Evolutionary conservation across 805 yeast species (phyloP), one percentile per base, ranked within the genome.

Genomic region (Jamesozyma jinghongensis): DNA sequence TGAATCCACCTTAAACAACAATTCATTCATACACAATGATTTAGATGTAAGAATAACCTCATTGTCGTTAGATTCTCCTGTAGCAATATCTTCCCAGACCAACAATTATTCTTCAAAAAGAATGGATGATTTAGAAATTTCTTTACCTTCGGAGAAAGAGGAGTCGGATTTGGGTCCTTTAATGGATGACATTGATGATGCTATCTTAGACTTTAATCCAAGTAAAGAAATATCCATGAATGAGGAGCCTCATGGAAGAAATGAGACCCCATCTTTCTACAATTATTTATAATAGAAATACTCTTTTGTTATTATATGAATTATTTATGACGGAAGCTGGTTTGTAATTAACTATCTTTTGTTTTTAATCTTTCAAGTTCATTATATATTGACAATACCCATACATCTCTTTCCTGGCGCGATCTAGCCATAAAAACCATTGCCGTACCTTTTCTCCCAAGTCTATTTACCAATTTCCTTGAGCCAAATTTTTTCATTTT

Each of bases 361-460:
- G 20, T 25, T 16, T 45, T 46, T 22, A 62, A 47, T 34, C 68
- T 53, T 38, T 66, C 71, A 30, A 66, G 33, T 36, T 65, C 67
- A n/a, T 55, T 48, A 39, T 57, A 52, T 19, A 67, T 44, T 19
- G 57, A 51, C 13, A 59, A 46, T 2, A 84, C 88, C 97, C 97
- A 88, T 26, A 75, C 46, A 53, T 90, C 96, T 40, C 88, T 67
- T 50, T 86, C 95, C 46, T 81, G 81, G 31, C 90, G 65, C 1
- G 95, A 84, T 36, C 87, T 62, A 8, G 95, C 80, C 74, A 86
- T 70, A 55, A 88, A 87, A 3, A 82, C 79, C 65, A 82, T 67
- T 34, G 78, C 70, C 38, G 69, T 69, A 1, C 95, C 92, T 1
- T 79, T 71, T 2, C 75, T 73, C 4, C 88, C 90, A 30, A 82